phyloP scores from a whole-genome alignment of 306 rosid species.

The Dryas octopetala region DNA sequence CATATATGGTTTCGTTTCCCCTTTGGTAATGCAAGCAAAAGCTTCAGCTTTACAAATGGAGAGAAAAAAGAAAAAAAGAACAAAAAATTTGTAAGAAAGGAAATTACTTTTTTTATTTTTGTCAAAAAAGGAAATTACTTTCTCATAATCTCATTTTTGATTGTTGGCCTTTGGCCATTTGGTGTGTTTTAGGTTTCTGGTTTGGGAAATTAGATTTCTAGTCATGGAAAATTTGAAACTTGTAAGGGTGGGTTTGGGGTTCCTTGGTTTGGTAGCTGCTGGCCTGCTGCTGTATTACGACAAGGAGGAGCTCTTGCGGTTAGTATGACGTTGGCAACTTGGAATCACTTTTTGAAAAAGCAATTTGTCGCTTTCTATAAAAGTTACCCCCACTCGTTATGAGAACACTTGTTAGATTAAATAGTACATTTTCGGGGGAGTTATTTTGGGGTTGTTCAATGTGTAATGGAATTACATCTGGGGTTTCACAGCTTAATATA shows the following conservation, averaged over 20 bases:
- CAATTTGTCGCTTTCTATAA: not conserved
- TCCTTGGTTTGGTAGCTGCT: not conserved
- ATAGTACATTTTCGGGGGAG: not conserved
- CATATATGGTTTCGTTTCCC: not conserved
- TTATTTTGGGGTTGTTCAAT: not conserved
- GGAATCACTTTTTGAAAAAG: not conserved
- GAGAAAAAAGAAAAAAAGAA: not conserved
- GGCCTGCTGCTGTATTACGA: not conserved
- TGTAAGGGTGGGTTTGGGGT: not conserved
- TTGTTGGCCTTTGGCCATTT: not conserved
- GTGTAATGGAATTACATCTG: too few species aligned
- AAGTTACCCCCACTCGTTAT: not conserved
- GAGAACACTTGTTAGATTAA: not conserved
- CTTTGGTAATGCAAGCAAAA: slow-evolving; percentile 2
- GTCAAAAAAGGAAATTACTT: too few species aligned
- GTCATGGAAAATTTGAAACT: not conserved
- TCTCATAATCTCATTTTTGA: too few species aligned
- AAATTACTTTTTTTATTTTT: not conserved
- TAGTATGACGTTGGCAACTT: too few species aligned
- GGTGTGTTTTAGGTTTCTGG: not conserved
- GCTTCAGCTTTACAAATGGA: slow-evolving; percentile 7
- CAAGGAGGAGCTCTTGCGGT: not conserved
- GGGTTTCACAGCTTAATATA: too few species aligned
- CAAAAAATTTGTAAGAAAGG: slow-evolving; percentile 21
- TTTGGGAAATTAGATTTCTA: not conserved